Base-by-base conservation (phyloP, 2,329 filamentous ascomycete species). In the Macrophomina tecta region DNA sequence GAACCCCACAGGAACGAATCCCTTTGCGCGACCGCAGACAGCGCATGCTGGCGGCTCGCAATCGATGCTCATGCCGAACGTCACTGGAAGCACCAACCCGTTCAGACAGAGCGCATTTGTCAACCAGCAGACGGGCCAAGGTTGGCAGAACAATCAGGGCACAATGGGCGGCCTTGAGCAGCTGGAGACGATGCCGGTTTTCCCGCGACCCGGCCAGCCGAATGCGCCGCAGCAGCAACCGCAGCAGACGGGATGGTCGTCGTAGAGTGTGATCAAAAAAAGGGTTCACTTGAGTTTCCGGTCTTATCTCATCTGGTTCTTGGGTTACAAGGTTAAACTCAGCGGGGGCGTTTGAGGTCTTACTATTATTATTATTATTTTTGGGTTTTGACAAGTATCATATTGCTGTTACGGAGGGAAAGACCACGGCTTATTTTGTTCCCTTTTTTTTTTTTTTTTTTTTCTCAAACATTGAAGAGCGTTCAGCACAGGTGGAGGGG, bases 71-170 rank as follows among this genome's bases (percentile, higher is more conserved):
- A 85, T 86, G 64, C 88, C 93, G 2, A 93, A 94, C 73, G 86
- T 90, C 1, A 97, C 94, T 0, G 94, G 93, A 8, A 93, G 88
- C 73, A 97, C 94, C 2, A 99, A 99, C 74, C 95, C 95, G 0
- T 98, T 98, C 85, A 87, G 95, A 16, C 93, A 98, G 75, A 92
- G 91, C 53, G 89, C 90, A 4, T 97, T 97, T 77, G 90, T 97
- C 63, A 95, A 97, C 75, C 93, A 97, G 74, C 85, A 89, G 69
- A 97, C 93, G 0, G 94, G 94, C 0, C 85, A 92, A 78, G 92
- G 92, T 1, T 98, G 95, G 93, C 94, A 97, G 77, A 87, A 87
- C 68, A 89, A 90, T 70, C 88, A 92, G 74, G 87, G 90, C 8
- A 94, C 95, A 4, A 91, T 97, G 70, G 93, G 93, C 4, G 90